Evolutionary conservation across 192 early-diverging fungal species (phyloP).

Genomic region (Helicostylum pulchrum): DNA sequence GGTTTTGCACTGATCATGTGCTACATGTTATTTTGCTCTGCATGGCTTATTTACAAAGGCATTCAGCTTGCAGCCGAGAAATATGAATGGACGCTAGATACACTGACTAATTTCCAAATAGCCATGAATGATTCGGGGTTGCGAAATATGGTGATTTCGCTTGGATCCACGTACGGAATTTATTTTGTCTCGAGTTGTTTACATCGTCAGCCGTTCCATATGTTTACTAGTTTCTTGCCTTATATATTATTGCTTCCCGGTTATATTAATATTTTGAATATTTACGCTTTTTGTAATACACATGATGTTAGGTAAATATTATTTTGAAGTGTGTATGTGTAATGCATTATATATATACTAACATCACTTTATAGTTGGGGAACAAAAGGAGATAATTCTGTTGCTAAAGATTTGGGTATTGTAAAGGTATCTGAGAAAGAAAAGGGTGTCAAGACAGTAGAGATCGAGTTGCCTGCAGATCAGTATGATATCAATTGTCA

Average conservation of each 20-base stretch:
- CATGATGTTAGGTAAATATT: slow-evolving; percentile 72
- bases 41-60: slow-evolving; percentile 58
- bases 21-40: slow-evolving; percentile 54
- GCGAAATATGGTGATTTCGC: slow-evolving; percentile 74
- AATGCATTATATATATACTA: background rate
- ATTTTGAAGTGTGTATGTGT: too few species aligned
- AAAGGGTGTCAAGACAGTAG: slow-evolving; percentile 50
- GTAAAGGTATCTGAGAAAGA: slow-evolving; percentile 66
- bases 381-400: slow-evolving; percentile 83
- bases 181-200: slow-evolving; percentile 75
- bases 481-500: slow-evolving; percentile 70
- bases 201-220: slow-evolving; percentile 88
- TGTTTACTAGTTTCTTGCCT: slow-evolving; percentile 82
- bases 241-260: slow-evolving; percentile 79
- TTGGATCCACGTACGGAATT: slow-evolving; percentile 79
- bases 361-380: slow-evolving; percentile 62
- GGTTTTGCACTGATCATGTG: slow-evolving; percentile 52
- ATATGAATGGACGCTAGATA: slow-evolving; percentile 38
- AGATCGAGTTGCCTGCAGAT: slow-evolving; percentile 71
- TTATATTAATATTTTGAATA: slow-evolving; percentile 82
- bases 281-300: slow-evolving; percentile 94
- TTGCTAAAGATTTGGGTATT: slow-evolving; percentile 64
- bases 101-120: slow-evolving; percentile 36
- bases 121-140: slow-evolving; percentile 54
- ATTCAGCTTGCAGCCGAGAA: slow-evolving; percentile 59